These are phyloP conservation scores for Juglanconis sp. DNA, from an alignment of 2,329 filamentous ascomycete species.

Conservation along the genomic window DNA sequence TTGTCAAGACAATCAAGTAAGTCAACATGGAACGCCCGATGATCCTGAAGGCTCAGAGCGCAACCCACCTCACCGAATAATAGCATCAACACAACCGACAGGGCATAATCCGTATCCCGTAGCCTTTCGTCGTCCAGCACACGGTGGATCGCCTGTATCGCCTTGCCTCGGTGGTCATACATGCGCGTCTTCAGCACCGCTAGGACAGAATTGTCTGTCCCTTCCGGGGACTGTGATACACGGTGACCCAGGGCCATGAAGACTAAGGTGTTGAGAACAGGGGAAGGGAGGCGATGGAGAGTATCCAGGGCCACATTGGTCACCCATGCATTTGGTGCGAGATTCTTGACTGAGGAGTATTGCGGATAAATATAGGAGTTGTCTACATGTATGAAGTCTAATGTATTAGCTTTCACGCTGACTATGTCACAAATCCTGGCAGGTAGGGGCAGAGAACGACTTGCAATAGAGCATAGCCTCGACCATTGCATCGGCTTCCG, in stretches of 20 bases:
- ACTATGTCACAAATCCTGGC: too few species aligned
- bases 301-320: not conserved
- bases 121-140: not conserved
- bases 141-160: not conserved
- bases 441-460: not conserved
- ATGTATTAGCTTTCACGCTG: too few species aligned
- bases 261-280: not conserved
- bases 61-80: not conserved
- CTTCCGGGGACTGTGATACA: slow-evolving; percentile 18
- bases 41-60: not conserved
- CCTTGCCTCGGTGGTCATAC: not conserved
- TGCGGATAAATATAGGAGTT: not conserved
- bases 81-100: not conserved
- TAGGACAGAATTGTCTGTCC: not conserved
- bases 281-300: not conserved
- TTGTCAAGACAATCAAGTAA: not conserved
- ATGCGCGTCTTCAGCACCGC: not conserved
- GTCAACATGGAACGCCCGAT: too few species aligned
- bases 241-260: slow-evolving; percentile 9
- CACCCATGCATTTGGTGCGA: not conserved
- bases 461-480: not conserved
- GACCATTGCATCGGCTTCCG: not conserved
- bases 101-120: not conserved
- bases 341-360: not conserved
- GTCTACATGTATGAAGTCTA: not conserved